phyloP scores from a whole-genome alignment of 768 basidiomycete genomes.

The Podaxis sp. region DNA sequence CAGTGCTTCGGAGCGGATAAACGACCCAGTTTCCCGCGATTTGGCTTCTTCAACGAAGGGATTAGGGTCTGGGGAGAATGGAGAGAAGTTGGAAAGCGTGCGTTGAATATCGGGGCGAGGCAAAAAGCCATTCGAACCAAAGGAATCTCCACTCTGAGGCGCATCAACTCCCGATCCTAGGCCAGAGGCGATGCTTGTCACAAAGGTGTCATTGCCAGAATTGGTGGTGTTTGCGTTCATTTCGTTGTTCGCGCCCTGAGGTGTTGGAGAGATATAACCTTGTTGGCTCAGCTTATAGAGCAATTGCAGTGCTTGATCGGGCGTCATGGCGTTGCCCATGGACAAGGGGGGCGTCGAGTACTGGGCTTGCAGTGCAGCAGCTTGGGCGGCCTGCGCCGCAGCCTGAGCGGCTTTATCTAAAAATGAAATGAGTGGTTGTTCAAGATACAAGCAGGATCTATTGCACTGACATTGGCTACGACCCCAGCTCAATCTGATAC shows the following conservation, averaged over 20 bases:
- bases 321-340: constrained; percentile 40
- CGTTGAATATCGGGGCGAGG: constrained; percentile 37
- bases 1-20: constrained; percentile 40
- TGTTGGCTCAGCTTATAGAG: constrained; percentile 54
- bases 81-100: constrained; percentile 55
- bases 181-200: constrained; percentile 16
- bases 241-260: not conserved
- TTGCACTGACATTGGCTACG: constrained; percentile 77
- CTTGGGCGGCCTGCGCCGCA: constrained; percentile 80
- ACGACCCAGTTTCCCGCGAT: constrained; percentile 34
- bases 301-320: constrained; percentile 64
- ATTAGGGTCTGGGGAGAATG: constrained; percentile 79
- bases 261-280: constrained; percentile 28
- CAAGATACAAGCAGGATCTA: constrained; percentile 9
- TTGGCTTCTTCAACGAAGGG: constrained; percentile 28
- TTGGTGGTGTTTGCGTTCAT: not conserved
- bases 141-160: constrained; percentile 19
- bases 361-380: constrained; percentile 61
- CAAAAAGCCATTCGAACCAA: constrained; percentile 17
- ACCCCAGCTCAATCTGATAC: constrained; percentile 92
- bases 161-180: constrained; percentile 21
- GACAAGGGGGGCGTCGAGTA: constrained; percentile 26
- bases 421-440: constrained; percentile 10
- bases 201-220: constrained; percentile 17
- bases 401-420: constrained; percentile 90